These are phyloP conservation scores for Nakataea oryzae DNA, from an alignment of 2,329 filamentous ascomycete genomes.

Conservation along the genomic window DNA sequence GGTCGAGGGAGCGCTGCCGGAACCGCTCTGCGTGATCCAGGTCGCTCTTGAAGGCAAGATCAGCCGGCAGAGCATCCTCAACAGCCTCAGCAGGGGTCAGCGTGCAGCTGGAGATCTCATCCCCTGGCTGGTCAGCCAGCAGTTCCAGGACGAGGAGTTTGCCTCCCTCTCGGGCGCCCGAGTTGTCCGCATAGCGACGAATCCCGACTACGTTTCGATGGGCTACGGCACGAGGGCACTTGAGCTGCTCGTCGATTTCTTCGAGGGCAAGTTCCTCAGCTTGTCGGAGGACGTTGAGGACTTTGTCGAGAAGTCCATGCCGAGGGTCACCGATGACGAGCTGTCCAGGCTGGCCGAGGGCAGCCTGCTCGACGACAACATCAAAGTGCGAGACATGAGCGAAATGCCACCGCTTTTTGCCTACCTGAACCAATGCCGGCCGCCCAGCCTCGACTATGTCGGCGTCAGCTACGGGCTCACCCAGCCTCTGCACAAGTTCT, in stretches of 20 bases:
- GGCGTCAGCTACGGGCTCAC: conserved; percentile 95
- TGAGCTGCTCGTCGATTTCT: conserved; percentile 81
- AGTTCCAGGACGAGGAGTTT: conserved; percentile 97
- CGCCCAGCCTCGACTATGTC: conserved; percentile 77
- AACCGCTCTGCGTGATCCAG: conserved; percentile 90
- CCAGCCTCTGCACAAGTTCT: conserved; percentile 82
- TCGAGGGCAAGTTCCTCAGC: conserved; percentile 82
- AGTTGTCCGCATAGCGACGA: conserved; percentile 89
- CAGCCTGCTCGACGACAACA: conserved; percentile 73
- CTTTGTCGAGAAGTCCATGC: conserved; percentile 52
- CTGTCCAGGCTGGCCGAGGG: conserved; percentile 66
- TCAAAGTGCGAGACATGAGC: conserved; percentile 80
- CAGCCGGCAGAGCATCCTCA: conserved; percentile 83
- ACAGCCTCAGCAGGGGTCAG: conserved; percentile 79
- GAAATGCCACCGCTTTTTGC: conserved; percentile 91
- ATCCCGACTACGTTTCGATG: conserved; percentile 86
- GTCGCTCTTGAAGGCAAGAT: conserved; percentile 92
- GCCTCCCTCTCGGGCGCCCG: conserved; percentile 85
- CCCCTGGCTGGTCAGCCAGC: conserved; percentile 93
- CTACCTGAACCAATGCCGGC: conserved; percentile 72
- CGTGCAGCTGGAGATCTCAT: conserved; percentile 88
- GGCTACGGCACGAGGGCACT: conserved; percentile 88
- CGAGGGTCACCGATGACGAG: conserved; percentile 73
- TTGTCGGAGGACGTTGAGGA: conserved; percentile 60
- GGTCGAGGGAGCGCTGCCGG: conserved; percentile 69